Base-by-base conservation (phyloP, 2,329 filamentous ascomycete species). In the Aulographum hederae region DNA sequence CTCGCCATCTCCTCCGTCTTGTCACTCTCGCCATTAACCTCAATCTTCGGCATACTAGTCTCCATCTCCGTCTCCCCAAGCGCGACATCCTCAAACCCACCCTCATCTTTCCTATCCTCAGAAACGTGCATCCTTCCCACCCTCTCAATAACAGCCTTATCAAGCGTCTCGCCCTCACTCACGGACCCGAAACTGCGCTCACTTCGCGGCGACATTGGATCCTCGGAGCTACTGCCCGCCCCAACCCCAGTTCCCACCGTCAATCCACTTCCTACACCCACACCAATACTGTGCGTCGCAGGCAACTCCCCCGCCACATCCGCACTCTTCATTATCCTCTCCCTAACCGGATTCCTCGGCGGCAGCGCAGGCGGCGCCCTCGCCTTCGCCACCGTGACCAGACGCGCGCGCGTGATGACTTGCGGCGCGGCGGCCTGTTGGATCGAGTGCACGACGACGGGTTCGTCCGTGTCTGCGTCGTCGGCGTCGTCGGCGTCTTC, bases 401-500 rank as follows among this genome's bases (percentile, higher is more conserved):
- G 21, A 11, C 35, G 34, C 8, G 35, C 33, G 2, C 25, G 16
- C 21, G 18, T 25, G 19, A 33, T 36, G 16, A 25, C 15, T 17
- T 31, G 34, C 4, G 32, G 31, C 21, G 32, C 25, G 10, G 32
- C 17, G 17, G 27, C 32, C 18, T 19, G 16, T 11, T 36, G 27
- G 6, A 36, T 32, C 20, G 18, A 28, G 10, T 35, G 19, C 6
- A 36, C 26, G 6, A 33, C 26, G 3, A 28, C 71, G 20, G 68
- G 63, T 14, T 56, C 56, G 21, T 52, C 59, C 39, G 78, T 72
- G 26, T 60, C 62, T 63, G 77, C 74, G 3, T 74, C 71, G 6
- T 41, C 40, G 15, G 48, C 41, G 31, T 53, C 51, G 17, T 47
- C 48, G 12, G 48, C 49, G 21, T 43, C 50, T 14, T 33, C 47